phyloP scores from a whole-genome alignment of 2,329 filamentous ascomycete genomes.

The Talaromyces albobiverticillius region DNA sequence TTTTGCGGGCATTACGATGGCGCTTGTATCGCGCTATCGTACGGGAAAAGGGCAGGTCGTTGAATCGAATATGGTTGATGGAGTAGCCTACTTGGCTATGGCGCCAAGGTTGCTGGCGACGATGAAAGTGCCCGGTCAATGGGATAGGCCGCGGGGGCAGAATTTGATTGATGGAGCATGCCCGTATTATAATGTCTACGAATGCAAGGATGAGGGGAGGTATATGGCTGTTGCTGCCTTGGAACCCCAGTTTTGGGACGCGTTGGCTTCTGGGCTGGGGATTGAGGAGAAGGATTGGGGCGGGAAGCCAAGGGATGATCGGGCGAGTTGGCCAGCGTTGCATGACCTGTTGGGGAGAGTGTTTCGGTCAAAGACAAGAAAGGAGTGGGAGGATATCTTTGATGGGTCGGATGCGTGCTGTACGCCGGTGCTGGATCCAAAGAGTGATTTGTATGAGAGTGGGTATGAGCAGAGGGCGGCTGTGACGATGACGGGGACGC shows the following conservation, averaged over 20 bases:
- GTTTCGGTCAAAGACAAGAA: conserved; percentile 65
- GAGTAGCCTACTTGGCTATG: conserved; percentile 68
- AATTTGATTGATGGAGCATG: conserved; percentile 78
- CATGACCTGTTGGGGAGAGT: conserved; percentile 53
- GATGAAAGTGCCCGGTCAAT: conserved; percentile 56
- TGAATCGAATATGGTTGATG: conserved; percentile 92
- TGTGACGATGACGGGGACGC: conserved; percentile 59
- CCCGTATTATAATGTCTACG: conserved; percentile 82
- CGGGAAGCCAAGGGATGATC: not conserved
- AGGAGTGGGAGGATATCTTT: conserved; percentile 78
- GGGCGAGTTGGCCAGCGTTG: conserved; percentile 63
- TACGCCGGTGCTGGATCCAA: conserved; percentile 73
- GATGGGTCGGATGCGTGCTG: conserved; percentile 85
- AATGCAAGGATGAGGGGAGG: conserved; percentile 59
- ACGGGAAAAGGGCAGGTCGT: conserved; percentile 76
- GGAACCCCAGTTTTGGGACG: conserved; percentile 74
- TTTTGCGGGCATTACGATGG: conserved; percentile 74
- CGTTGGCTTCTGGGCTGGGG: conserved; percentile 62
- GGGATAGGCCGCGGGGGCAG: conserved; percentile 61
- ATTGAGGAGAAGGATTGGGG: conserved; percentile 45
- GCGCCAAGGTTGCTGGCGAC: conserved; percentile 64
- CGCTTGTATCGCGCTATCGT: conserved; percentile 61
- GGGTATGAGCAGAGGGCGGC: conserved; percentile 41
- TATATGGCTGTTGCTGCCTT: conserved; percentile 84
- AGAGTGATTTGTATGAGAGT: conserved; percentile 59